Evolutionary conservation across 164 flowering plant species (phyloP), one percentile per base, ranked within the genome.

Genomic region (Taxillus chinensis): DNA sequence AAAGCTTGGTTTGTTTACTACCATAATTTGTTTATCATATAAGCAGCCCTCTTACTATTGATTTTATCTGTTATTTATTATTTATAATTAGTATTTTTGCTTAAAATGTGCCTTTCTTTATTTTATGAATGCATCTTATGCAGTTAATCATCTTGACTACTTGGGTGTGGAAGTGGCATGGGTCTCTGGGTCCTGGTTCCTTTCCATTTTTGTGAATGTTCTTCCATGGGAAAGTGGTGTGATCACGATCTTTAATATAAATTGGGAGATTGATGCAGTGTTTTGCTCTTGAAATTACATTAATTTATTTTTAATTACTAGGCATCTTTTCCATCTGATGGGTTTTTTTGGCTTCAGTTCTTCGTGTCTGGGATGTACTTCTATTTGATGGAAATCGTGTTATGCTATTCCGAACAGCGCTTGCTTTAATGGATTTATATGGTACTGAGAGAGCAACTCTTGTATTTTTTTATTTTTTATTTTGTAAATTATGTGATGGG

Each of bases 101-200:
- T 48, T 5, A 43, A 43, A 9, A 43, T 5, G 8, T 43, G 7
- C 38, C 14, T 8, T 5, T 57, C 3, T 40, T 40, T 58, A 58
- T n/a, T 8, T 58, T 37, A 58, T 13, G 9, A 14, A 16, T 40
- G 43, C 3, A 7, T 43, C 46, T 48, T 11, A 14, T 58, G 45
- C 61, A 58, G 61, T 58, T 58, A 39, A 58, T 42, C 61, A 58
- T 42, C 27, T 58, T 45, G 46, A 42, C 41, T 58, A 58, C 61
- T 58, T 58, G 61, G 61, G 61, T 40, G 61, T 58, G 61, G 45
- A 58, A 58, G 61, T 58, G 43, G 46, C 61, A 40, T 58, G 61
- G 61, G 7, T 58, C 43, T 40, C 61, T 58, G 61, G 45, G 45
- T 45, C 61, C 15, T 58, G 61, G 61, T 58, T 58, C 45, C 61